Percentiles rank a stretch among this genome's conserved stretches.
Conservation (phyloP, 345 rosid species). For the sweet orange (Citrus sinensis) region DNA sequence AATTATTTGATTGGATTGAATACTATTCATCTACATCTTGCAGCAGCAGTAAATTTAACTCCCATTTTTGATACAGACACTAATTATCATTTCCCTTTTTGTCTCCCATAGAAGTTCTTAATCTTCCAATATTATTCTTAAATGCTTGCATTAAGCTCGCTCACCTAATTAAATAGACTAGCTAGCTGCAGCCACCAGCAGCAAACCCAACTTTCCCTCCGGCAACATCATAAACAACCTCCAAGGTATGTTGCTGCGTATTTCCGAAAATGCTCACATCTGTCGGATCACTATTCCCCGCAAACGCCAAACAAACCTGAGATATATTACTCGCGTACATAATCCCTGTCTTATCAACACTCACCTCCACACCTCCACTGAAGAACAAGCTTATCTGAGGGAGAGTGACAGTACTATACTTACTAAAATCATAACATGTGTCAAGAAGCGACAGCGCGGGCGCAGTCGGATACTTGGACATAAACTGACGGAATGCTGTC, state of each 20-base stretch:
- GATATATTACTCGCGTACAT: constrained; percentile 29
- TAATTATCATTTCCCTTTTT: no score
- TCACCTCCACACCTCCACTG: constrained; percentile 40
- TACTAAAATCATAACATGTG: neutral
- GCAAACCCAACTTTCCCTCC: constrained; percentile 62
- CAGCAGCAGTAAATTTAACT: no score
- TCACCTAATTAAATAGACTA: neutral
- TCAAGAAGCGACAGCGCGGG: neutral
- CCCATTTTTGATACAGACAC: no score
- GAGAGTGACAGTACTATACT: constrained; percentile 13
- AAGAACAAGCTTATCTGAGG: constrained; percentile 56
- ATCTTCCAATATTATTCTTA: no score
- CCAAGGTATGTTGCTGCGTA: constrained; percentile 58
- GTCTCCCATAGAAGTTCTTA: no score
- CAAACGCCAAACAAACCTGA: constrained; percentile 80
- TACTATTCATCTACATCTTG: no score
- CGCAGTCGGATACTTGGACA: neutral
- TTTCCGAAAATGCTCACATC: constrained; percentile 58
- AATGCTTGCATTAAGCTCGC: neutral
- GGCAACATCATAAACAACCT: constrained; percentile 66
- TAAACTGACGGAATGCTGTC: neutral
- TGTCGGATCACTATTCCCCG: constrained; percentile 51
- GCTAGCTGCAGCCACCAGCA: constrained; percentile 48
- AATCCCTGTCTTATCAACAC: constrained; percentile 40
- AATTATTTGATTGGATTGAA: no score